Conservation (phyloP, 139 green algal species). For the Coccomyxa sp. region DNA sequence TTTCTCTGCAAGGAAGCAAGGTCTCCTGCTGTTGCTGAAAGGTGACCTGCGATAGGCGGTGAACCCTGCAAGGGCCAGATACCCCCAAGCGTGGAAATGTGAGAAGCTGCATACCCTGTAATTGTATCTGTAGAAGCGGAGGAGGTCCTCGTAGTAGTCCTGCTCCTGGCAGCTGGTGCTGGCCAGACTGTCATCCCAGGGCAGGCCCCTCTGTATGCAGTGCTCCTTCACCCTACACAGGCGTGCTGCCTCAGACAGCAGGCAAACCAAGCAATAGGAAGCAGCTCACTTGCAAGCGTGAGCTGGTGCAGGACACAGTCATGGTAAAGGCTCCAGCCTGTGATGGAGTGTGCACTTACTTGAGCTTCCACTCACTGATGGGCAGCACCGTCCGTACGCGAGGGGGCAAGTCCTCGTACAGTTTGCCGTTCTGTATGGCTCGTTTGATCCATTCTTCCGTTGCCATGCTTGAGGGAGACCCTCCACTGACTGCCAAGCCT, state of each 20-base stretch:
- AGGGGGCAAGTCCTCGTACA: slow-evolving; percentile 69
- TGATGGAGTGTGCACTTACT: slow-evolving; percentile 15
- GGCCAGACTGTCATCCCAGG: slow-evolving; percentile 64
- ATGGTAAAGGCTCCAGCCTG: neutral
- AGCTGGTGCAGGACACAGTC: no score
- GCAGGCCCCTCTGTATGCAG: slow-evolving; percentile 70
- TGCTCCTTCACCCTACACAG: slow-evolving; percentile 72
- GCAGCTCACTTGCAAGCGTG: no score
- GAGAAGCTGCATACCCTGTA: slow-evolving; percentile 49
- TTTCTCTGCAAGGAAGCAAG: neutral
- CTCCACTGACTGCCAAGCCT: no score
- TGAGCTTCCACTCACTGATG: slow-evolving; percentile 37
- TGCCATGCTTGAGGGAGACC: slow-evolving; percentile 49
- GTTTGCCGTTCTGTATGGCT: slow-evolving; percentile 45
- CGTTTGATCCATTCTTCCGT: slow-evolving; percentile 59
- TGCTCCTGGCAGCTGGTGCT: slow-evolving; percentile 57
- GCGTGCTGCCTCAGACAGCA: no score
- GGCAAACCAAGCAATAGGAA: neutral
- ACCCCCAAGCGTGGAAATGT: no score
- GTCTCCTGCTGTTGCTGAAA: neutral
- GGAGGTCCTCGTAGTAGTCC: slow-evolving; percentile 91
- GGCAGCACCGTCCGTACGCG: slow-evolving; percentile 42
- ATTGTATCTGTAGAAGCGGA: slow-evolving; percentile 59
- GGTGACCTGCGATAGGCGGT: no score
- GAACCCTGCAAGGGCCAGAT: no score